Base-by-base conservation (phyloP, 139 green algal species). In the Edaphochlamys debaryana region DNA sequence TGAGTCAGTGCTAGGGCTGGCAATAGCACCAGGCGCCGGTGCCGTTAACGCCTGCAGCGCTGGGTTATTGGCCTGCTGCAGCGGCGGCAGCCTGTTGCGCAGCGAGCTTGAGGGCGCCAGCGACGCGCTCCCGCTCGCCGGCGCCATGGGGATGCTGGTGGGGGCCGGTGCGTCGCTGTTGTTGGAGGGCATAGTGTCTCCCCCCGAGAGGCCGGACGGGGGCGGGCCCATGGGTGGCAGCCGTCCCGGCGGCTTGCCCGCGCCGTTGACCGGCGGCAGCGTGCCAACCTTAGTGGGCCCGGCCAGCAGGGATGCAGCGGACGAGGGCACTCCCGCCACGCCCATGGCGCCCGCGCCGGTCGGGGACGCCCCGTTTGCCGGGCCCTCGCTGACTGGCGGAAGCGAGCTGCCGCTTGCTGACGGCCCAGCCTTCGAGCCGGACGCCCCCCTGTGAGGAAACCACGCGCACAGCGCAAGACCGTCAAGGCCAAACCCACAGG, bases 141-240 rank as follows among this genome's bases (percentile, higher is more conserved):
- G 32, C 13, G 29, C 63, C 42, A 83, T 54, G 27, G 78, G 78
- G 30, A 84, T 42, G 66, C 78, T 84, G 66, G 29, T 75, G 19
- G 64, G 36, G 30, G 78, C 78, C 20, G 78, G 78, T 13, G 78
- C 50, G 78, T 84, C 78, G 50, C 78, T 84, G 66, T n/a, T 70
- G 42, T 72, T 76, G 36, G 78, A 84, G 2, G 64, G 66, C 78
- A 84, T 84, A 23, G 34, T 52, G 60, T 82, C 76, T 27, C 7
- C 41, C 19, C 34, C 25, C 29, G 4, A 40, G 42, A 82, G 42
- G 7, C 63, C 42, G 19, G 5, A 3, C 6, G 73, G 54, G 0
- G 40, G 54, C 7, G 67, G 54, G 38, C 67, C 67, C 67, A 73
- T 73, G 40, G 67, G 67, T 6, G 69, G 69, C 69, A 77, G 30